Conservation (phyloP, 176 grass and related monocot genomes). For the Oryza coarctata region DNA sequence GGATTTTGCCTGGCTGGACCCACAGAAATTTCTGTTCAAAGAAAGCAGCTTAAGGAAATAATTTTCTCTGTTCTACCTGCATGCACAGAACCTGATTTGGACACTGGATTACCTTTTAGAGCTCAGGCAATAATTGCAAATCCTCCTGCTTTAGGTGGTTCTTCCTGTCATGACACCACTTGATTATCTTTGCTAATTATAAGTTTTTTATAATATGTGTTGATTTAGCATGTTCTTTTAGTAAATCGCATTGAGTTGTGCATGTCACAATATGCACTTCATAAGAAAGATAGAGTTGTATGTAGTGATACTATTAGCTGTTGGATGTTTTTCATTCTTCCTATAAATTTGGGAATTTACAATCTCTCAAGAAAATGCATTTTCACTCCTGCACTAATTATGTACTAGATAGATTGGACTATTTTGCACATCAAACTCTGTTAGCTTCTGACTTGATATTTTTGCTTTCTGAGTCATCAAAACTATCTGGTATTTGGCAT, state of each 20-base stretch:
- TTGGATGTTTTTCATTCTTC: background rate
- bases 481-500: background rate
- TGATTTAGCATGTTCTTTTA: conserved; percentile 7
- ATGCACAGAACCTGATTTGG: conserved; percentile 94
- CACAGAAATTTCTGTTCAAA: conserved; percentile 82
- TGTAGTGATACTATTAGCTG: background rate
- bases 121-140: conserved; percentile 98
- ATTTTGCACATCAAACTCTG: background rate
- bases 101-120: conserved; percentile 74
- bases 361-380: background rate
- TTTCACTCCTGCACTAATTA: background rate
- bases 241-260: background rate
- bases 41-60: conserved; percentile 94
- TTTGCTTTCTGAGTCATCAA: background rate
- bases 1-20: conserved; percentile 79
- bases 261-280: background rate
- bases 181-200: background rate
- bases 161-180: conserved; percentile 29
- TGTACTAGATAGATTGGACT: background rate
- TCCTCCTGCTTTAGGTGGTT: conserved; percentile 93
- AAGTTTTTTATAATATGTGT: conserved; percentile 1
- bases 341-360: background rate
- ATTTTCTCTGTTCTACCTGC: conserved; percentile 95
- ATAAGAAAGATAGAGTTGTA: background rate
- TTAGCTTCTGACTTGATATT: conserved; percentile 13